Percentiles rank a stretch among this genome's conserved stretches.
Evolutionary conservation across 1,284 basidiomycete genomes (phyloP).

Genomic region (Austropuccinia psidii): DNA sequence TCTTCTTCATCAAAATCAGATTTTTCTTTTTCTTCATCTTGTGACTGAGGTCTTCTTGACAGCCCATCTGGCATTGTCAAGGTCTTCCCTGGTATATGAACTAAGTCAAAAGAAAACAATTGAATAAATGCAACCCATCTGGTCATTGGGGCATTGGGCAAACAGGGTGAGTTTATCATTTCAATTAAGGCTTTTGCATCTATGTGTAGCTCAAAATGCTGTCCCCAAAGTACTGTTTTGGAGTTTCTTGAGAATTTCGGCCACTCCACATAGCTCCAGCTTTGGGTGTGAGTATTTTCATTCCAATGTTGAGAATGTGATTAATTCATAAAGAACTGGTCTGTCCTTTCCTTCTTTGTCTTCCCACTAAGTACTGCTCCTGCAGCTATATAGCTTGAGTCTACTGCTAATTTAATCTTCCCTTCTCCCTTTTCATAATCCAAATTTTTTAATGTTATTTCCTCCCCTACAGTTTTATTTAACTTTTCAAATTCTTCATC

Average conservation of each 20-base stretch:
- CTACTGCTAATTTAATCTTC: neutral
- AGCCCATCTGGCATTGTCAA: conserved; percentile 23
- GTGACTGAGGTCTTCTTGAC: neutral
- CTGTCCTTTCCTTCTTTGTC: neutral
- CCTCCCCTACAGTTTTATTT: neutral
- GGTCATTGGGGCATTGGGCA: conserved; percentile 9
- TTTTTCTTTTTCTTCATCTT: neutral
- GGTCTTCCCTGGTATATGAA: neutral
- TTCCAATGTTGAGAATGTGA: neutral
- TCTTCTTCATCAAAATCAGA: conserved; percentile 13
- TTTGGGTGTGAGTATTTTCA: conserved; percentile 25
- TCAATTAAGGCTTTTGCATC: conserved; percentile 18
- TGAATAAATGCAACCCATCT: conserved; percentile 17
- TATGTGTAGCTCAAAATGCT: conserved; percentile 17
- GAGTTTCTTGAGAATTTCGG: conserved; percentile 1
- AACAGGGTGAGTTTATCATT: conserved; percentile 18
- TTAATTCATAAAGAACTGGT: neutral
- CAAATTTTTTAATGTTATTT: neutral
- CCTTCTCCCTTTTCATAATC: neutral
- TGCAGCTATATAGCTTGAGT: neutral
- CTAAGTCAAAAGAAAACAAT: conserved; percentile 7
- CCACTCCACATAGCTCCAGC: conserved; percentile 21
- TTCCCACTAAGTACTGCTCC: neutral
- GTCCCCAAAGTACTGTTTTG: conserved; percentile 2
- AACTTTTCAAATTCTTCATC: neutral